Evolutionary conservation across 768 basidiomycete genomes (phyloP).

Genomic region (Brasilioporus rufonigricans): DNA sequence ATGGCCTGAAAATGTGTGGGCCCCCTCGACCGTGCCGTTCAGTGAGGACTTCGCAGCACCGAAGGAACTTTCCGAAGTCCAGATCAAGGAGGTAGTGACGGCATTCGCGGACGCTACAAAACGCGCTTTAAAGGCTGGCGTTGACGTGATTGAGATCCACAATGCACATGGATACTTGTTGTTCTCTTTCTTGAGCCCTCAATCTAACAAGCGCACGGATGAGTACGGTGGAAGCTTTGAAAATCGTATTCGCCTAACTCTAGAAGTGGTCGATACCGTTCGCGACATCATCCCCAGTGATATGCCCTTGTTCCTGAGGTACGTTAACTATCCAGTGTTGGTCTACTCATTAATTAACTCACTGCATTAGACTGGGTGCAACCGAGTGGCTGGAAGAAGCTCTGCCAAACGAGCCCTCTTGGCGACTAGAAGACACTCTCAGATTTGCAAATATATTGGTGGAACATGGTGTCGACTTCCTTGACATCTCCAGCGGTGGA

Average conservation of each 20-base stretch:
- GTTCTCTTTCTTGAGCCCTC: constrained; percentile 56
- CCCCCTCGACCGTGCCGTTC: constrained; percentile 51
- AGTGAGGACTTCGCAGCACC: constrained; percentile 46
- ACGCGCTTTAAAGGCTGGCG: constrained; percentile 56
- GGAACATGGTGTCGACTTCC: constrained; percentile 67
- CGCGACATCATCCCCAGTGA: constrained; percentile 55
- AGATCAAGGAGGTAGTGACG: constrained; percentile 54
- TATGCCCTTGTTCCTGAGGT: constrained; percentile 75
- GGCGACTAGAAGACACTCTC: constrained; percentile 69
- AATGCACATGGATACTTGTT: constrained; percentile 63
- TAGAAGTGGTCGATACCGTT: constrained; percentile 64
- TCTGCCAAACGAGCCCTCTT: constrained; percentile 57
- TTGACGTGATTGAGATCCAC: constrained; percentile 61
- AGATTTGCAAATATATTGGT: constrained; percentile 56
- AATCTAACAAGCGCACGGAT: constrained; percentile 61
- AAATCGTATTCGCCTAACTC: constrained; percentile 59
- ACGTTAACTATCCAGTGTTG: constrained; percentile 4
- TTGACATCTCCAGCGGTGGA: constrained; percentile 73
- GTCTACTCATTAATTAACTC: neutral
- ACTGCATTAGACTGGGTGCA: constrained; percentile 49
- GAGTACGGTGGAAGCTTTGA: constrained; percentile 71
- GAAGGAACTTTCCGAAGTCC: constrained; percentile 52
- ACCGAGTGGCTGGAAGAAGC: constrained; percentile 70
- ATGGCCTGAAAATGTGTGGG: constrained; percentile 55
- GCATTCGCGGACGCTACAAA: constrained; percentile 54